Evolutionary conservation across 208 protist genomes (phyloP).

Genomic region (Novymonas esmeraldas): DNA sequence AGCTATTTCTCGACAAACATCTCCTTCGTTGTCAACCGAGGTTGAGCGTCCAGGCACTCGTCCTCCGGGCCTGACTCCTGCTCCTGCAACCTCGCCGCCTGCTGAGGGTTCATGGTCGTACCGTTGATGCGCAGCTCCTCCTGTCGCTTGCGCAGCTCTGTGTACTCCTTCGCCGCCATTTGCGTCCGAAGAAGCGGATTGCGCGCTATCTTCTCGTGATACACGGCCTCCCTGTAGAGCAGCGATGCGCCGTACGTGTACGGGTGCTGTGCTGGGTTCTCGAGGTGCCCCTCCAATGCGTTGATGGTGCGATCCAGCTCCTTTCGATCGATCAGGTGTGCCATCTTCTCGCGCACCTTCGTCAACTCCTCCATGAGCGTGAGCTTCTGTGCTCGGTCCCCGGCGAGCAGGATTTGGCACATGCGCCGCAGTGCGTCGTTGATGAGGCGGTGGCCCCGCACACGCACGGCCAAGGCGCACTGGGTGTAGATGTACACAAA

Average conservation of each 20-base stretch:
- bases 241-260: constrained; percentile 84
- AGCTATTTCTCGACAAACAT: constrained; percentile 43
- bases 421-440: constrained; percentile 81
- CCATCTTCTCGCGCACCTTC: constrained; percentile 84
- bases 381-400: constrained; percentile 60
- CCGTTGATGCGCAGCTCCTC: constrained; percentile 53
- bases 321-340: constrained; percentile 70
- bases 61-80: constrained; percentile 35
- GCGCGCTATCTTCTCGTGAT: constrained; percentile 52
- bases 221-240: constrained; percentile 66
- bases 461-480: constrained; percentile 64
- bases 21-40: constrained; percentile 54
- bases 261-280: constrained; percentile 50
- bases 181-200: constrained; percentile 76
- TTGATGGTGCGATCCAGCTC: constrained; percentile 85
- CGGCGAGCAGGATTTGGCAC: constrained; percentile 82
- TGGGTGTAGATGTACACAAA: constrained; percentile 89
- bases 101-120: constrained; percentile 53
- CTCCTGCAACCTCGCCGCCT: constrained; percentile 57
- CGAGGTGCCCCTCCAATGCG: constrained; percentile 64
- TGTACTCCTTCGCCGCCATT: constrained; percentile 73
- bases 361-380: constrained; percentile 68
- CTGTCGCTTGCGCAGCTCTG: constrained; percentile 55
- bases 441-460: constrained; percentile 76
- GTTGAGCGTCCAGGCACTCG: constrained; percentile 47